Conservation (phyloP, 2,329 filamentous ascomycete species). For the Phialocephala sp. region DNA sequence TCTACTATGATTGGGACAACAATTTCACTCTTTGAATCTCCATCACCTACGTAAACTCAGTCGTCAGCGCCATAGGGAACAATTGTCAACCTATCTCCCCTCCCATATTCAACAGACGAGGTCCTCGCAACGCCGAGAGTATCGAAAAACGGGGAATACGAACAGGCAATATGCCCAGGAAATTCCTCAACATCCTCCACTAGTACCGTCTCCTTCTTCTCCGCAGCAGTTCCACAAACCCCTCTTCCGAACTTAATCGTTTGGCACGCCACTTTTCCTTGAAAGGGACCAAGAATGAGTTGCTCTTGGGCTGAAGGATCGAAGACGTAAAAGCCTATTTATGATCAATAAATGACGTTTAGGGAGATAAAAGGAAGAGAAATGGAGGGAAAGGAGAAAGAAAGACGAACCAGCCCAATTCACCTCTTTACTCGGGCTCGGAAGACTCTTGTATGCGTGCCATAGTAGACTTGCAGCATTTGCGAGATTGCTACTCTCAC, state of each 20-base stretch:
- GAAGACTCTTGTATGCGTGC: slow-evolving; percentile 78
- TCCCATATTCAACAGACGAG: background rate
- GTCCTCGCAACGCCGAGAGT: no score
- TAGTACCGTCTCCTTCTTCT: slow-evolving; percentile 65
- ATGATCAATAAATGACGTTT: slow-evolving; percentile 1
- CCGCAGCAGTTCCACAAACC: slow-evolving; percentile 76
- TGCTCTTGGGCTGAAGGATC: slow-evolving; percentile 54
- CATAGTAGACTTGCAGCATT: slow-evolving; percentile 79
- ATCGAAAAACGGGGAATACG: background rate
- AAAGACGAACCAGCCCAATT: slow-evolving; percentile 72
- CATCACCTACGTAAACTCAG: slow-evolving; percentile 73
- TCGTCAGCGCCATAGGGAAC: background rate
- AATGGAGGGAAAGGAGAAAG: slow-evolving; percentile 2
- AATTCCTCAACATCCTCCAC: slow-evolving; percentile 74
- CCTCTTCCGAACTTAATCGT: slow-evolving; percentile 75
- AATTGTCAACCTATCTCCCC: background rate
- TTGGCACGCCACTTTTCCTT: slow-evolving; percentile 82
- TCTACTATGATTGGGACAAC: slow-evolving; percentile 70
- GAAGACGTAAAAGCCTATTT: slow-evolving; percentile 73
- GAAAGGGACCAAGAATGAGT: slow-evolving; percentile 80
- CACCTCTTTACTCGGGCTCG: slow-evolving; percentile 66
- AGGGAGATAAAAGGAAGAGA: background rate
- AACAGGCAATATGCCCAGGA: slow-evolving; percentile 61
- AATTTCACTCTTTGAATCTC: slow-evolving; percentile 77
- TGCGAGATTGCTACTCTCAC: slow-evolving; percentile 67